phyloP scores from a whole-genome alignment of 805 yeast species.

The Wickerhamiella musiphila region DNA sequence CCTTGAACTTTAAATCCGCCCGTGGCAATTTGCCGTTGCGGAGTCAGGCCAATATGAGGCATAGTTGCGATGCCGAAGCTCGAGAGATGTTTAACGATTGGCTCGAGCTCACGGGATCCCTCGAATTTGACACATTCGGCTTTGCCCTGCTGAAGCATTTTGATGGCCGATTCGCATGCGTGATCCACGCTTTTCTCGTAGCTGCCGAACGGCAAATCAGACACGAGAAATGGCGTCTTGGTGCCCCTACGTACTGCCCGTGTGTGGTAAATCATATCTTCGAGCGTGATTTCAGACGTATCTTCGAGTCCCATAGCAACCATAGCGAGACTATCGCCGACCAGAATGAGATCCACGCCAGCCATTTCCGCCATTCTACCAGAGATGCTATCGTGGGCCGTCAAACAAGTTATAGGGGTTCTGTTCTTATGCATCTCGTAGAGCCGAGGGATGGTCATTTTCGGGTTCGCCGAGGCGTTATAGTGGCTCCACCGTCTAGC shows the following conservation, averaged over 20 bases:
- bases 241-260: conserved; percentile 63
- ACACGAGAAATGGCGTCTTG: conserved; percentile 46
- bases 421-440: conserved; percentile 20
- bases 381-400: conserved; percentile 78
- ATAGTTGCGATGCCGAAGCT: conserved; percentile 70
- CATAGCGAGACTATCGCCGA: conserved; percentile 93
- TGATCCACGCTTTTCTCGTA: conserved; percentile 48
- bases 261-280: conserved; percentile 60
- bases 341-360: conserved; percentile 49
- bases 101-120: conserved; percentile 47
- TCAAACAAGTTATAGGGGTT: conserved; percentile 39
- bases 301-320: conserved; percentile 59
- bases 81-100: conserved; percentile 38
- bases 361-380: conserved; percentile 52
- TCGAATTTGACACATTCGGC: conserved; percentile 73
- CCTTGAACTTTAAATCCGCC: conserved; percentile 91
- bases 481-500: too few relatives aligned
- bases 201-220: conserved; percentile 80
- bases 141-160: conserved; percentile 33
- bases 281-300: conserved; percentile 56
- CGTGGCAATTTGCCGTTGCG: conserved; percentile 60
- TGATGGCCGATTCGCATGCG: conserved; percentile 43
- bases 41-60: conserved; percentile 87
- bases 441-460: conserved; percentile 28
- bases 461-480: conserved; percentile 9